A percentile compares a stretch with the other conserved stretches of the same genome.
Evolutionary conservation across 371 early-diverging fungal genomes (phyloP).

Genomic region (Sporodiniella umbellata): DNA sequence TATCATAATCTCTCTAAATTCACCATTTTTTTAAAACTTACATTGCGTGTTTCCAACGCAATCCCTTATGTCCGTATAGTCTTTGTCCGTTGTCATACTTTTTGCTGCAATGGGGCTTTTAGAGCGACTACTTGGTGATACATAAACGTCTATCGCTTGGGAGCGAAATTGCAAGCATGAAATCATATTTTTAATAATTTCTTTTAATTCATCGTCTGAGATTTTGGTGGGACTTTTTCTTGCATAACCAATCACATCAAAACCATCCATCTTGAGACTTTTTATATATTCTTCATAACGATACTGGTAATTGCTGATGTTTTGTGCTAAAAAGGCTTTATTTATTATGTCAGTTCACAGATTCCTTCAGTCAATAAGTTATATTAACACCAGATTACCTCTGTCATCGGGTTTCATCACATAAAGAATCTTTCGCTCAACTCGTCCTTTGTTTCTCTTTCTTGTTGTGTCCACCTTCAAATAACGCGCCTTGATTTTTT

Average conservation of each 20-base stretch:
- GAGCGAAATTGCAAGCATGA: conserved; percentile 9
- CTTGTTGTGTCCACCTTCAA: not conserved
- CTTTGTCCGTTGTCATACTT: conserved; percentile 5
- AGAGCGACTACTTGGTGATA: conserved; percentile 6
- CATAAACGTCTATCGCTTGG: conserved; percentile 7
- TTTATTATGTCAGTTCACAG: conserved; percentile 7
- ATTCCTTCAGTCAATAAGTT: conserved; percentile 9
- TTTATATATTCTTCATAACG: conserved; percentile 8
- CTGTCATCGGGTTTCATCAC: conserved; percentile 5
- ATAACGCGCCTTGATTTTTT: not conserved
- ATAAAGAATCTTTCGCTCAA: conserved; percentile 7
- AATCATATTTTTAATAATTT: conserved; percentile 4
- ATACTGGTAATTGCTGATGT: conserved; percentile 10
- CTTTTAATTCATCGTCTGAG: not conserved
- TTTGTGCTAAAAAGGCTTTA: conserved; percentile 6
- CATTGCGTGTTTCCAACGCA: not conserved
- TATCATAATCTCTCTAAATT: conserved; percentile 1
- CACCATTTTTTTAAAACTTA: not conserved
- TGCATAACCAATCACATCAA: conserved; percentile 15
- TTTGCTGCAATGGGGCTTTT: conserved; percentile 8
- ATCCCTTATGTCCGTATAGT: conserved; percentile 3
- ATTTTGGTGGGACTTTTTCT: conserved; percentile 1
- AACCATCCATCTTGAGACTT: conserved; percentile 8
- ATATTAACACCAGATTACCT: too few species aligned
- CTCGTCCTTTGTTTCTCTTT: not conserved